phyloP scores from a whole-genome alignment of 2,329 filamentous ascomycete species.

The Aspergillus ruber region DNA sequence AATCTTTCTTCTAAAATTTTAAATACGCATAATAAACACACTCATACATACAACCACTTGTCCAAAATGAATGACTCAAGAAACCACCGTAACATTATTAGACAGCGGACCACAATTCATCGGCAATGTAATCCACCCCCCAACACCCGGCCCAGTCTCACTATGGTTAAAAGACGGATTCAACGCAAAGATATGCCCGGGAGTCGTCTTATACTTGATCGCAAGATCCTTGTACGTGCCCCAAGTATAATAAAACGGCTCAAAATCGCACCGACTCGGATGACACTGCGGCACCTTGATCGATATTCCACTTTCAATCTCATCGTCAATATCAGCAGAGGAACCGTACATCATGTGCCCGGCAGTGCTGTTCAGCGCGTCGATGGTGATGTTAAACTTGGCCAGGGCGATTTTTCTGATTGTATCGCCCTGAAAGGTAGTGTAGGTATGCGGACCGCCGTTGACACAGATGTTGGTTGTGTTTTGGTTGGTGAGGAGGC shows the following conservation, averaged over 20 bases:
- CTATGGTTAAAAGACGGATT: conserved; percentile 10
- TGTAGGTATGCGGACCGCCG: conserved; percentile 6
- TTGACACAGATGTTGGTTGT: conserved; percentile 2
- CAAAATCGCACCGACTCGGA: conserved; percentile 5
- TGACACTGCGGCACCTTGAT: conserved; percentile 9
- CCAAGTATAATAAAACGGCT: conserved; percentile 6
- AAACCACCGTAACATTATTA: conserved; percentile 1
- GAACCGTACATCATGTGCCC: background rate
- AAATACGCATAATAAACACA: background rate
- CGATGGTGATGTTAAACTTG: conserved; percentile 4
- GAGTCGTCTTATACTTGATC: conserved; percentile 5
- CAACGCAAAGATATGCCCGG: conserved; percentile 9
- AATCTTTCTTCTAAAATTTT: no score
- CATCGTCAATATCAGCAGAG: background rate
- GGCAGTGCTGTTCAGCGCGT: background rate
- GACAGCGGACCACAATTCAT: conserved; percentile 1
- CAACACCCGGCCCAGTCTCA: conserved; percentile 1
- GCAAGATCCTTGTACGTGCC: conserved; percentile 11
- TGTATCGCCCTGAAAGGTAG: conserved; percentile 6
- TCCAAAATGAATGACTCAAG: background rate
- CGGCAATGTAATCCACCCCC: conserved; percentile 6
- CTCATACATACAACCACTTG: background rate
- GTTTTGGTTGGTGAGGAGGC: conserved; percentile 3
- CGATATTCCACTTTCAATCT: background rate
- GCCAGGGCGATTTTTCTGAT: conserved; percentile 5